A percentile compares a stretch with the other conserved stretches of the same genome.
Evolutionary conservation across 371 early-diverging fungal genomes (phyloP).

Genomic region (Furculomyces boomerangus): DNA sequence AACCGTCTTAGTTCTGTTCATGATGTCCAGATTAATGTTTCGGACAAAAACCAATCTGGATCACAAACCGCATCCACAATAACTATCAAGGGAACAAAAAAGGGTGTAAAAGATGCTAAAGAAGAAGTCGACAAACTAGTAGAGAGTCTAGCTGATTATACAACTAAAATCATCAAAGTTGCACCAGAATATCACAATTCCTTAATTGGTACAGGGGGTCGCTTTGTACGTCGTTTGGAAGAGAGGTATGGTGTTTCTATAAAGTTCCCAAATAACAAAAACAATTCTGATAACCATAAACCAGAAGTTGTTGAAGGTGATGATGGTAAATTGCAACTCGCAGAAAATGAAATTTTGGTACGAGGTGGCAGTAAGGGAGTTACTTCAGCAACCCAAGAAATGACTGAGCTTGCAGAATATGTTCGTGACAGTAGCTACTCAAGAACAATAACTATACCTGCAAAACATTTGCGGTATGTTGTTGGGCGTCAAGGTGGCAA

Average conservation of each 20-base stretch:
- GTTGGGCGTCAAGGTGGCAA: constrained; percentile 50
- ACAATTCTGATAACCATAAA: constrained; percentile 7
- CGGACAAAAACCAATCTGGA: constrained; percentile 8
- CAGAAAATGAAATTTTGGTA: constrained; percentile 44
- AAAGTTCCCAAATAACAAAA: constrained; percentile 35
- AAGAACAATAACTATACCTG: constrained; percentile 31
- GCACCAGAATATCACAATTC: constrained; percentile 46
- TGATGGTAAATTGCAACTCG: constrained; percentile 7
- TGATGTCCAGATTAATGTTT: constrained; percentile 63
- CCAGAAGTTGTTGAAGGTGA: constrained; percentile 27
- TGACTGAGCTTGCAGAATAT: constrained; percentile 55
- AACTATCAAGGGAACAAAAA: constrained; percentile 57
- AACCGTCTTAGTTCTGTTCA: constrained; percentile 55
- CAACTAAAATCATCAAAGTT: constrained; percentile 36
- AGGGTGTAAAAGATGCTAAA: constrained; percentile 56
- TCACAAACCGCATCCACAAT: constrained; percentile 28
- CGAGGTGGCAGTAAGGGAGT: constrained; percentile 60
- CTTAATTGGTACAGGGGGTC: constrained; percentile 57
- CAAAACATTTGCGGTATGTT: constrained; percentile 38
- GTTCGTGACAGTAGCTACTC: constrained; percentile 47
- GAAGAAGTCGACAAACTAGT: constrained; percentile 44
- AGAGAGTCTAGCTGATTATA: constrained; percentile 56
- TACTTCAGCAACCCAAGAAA: constrained; percentile 47
- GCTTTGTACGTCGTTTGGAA: constrained; percentile 59
- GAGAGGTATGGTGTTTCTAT: constrained; percentile 62